Percentiles rank a stretch among this genome's conserved stretches.
These are phyloP conservation scores for Desmodesmus armatus DNA, from an alignment of 139 green algal species.

Conservation along the genomic window DNA sequence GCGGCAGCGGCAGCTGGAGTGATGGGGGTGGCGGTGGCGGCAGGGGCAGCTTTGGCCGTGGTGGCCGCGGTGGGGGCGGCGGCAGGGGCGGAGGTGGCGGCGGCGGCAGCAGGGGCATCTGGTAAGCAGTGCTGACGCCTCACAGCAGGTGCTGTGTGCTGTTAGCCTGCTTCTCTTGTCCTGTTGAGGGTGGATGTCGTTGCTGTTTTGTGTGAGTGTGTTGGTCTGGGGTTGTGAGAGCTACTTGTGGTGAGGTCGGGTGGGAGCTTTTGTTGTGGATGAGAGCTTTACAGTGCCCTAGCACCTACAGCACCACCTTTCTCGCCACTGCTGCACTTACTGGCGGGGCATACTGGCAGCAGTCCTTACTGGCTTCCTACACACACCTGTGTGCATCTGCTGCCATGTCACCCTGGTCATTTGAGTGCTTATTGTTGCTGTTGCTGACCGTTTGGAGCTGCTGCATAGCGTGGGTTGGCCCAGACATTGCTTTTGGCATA, in stretches of 20 bases:
- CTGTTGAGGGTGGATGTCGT: background rate
- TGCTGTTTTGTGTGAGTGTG: background rate
- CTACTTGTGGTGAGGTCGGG: background rate
- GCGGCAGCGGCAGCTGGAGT: background rate
- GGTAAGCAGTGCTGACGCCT: background rate
- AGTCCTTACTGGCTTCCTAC: no score
- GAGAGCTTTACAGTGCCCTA: no score
- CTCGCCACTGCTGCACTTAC: no score
- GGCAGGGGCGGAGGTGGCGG: conserved; percentile 8
- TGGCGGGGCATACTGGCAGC: no score
- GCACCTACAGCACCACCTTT: no score
- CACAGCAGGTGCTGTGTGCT: background rate
- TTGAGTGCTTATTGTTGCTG: background rate
- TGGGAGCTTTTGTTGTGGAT: background rate
- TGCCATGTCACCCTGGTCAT: no score
- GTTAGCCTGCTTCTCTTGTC: background rate
- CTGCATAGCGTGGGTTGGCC: background rate
- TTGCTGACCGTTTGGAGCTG: background rate
- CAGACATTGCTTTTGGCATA: no score
- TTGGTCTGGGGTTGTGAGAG: background rate
- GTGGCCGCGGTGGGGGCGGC: conserved; percentile 15
- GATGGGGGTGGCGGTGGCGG: background rate
- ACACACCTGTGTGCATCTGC: no score
- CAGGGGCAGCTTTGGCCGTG: background rate
- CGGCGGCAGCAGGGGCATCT: conserved; percentile 5